phyloP scores from a whole-genome alignment of 257 asterid species.

The Capsicum rhomboideum region DNA sequence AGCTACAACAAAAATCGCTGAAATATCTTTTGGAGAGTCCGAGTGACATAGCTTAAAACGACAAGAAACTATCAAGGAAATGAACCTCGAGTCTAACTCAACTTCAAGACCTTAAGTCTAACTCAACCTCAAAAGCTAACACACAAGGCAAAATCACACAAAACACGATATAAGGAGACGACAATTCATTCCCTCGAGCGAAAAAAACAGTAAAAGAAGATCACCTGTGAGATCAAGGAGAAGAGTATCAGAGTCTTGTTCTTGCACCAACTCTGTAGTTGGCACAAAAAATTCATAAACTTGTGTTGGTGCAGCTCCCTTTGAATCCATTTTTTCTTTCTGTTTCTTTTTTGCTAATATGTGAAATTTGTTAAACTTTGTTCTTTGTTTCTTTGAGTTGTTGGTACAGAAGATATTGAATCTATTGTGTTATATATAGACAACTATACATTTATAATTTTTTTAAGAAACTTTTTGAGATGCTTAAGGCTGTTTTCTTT shows the following conservation, averaged over 20 bases:
- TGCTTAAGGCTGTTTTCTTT: not conserved
- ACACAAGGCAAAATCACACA: not conserved
- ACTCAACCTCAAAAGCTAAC: not conserved
- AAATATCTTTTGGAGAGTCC: not conserved
- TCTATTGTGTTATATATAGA: not conserved
- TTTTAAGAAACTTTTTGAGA: not conserved
- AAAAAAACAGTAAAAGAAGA: not conserved
- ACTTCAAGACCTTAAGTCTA: not conserved
- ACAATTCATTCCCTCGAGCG: not conserved
- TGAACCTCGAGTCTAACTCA: not conserved
- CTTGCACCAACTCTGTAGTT: conserved; percentile 2
- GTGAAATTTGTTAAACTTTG: not conserved
- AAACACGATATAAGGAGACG: not conserved
- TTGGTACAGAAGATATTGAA: not conserved
- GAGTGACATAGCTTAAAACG: not conserved
- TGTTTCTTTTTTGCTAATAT: not conserved
- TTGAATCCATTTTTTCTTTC: not conserved
- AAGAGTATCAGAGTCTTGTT: not conserved
- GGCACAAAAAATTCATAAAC: not conserved
- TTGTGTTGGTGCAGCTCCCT: not conserved
- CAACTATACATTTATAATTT: not conserved
- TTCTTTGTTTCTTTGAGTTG: not conserved
- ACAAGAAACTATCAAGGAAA: not conserved
- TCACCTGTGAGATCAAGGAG: conserved; percentile 1
- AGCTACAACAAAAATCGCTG: too few relatives aligned